These are phyloP conservation scores for Helicostylum pulchrum DNA, from an alignment of 192 early-diverging fungal genomes.

Conservation along the genomic window DNA sequence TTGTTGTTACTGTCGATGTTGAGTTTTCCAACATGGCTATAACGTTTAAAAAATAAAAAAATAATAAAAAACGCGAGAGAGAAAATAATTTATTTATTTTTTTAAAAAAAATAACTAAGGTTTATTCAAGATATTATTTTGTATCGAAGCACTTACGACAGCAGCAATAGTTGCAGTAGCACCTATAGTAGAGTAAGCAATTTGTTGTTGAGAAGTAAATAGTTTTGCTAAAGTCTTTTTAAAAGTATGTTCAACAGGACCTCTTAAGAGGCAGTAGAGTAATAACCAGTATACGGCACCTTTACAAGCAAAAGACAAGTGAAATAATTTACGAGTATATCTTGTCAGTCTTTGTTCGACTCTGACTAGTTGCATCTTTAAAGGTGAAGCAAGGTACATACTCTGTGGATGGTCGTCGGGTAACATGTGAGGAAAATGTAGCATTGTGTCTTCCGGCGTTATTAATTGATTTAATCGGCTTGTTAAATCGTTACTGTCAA, in stretches of 20 bases:
- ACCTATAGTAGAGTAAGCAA: conserved; percentile 28
- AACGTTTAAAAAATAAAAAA: no score
- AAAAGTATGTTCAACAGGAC: conserved; percentile 26
- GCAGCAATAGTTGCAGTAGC: conserved; percentile 23
- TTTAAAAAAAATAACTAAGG: no score
- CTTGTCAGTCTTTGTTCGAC: conserved; percentile 22
- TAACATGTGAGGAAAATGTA: conserved; percentile 32
- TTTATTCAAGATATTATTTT: no score
- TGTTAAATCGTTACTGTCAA: neutral
- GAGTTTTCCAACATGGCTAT: no score
- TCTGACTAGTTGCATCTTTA: conserved; percentile 17
- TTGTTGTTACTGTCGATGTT: neutral
- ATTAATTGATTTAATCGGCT: conserved; percentile 3
- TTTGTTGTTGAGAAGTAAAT: neutral
- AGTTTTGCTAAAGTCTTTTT: conserved; percentile 15
- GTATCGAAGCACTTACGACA: conserved; percentile 9
- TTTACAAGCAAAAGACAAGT: conserved; percentile 26
- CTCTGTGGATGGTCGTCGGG: conserved; percentile 26
- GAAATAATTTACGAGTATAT: conserved; percentile 18
- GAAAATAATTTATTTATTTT: no score
- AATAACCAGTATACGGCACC: conserved; percentile 35
- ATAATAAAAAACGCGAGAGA: no score
- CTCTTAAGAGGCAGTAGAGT: conserved; percentile 28
- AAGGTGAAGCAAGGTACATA: conserved; percentile 21
- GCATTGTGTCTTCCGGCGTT: neutral